Evolutionary conservation across 2,329 filamentous ascomycete genomes (phyloP).

Genomic region (Nectriaceae sp.): DNA sequence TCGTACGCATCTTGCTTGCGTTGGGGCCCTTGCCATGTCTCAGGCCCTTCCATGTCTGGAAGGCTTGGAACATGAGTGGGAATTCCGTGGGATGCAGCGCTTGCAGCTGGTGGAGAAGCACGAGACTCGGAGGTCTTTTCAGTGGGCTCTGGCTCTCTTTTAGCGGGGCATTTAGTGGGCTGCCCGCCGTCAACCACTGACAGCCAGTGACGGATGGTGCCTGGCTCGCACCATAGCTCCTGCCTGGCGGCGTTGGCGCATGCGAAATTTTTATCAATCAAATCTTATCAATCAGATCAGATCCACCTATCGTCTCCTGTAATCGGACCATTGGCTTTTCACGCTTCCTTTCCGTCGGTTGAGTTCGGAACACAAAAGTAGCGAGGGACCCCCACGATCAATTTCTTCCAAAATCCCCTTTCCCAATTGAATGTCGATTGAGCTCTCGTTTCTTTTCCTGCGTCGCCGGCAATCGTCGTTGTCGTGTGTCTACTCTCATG

Average conservation of each 20-base stretch:
- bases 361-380: constrained; percentile 32
- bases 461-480: background rate
- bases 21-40: too few relatives aligned
- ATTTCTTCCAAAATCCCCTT: constrained; percentile 19
- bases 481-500: background rate
- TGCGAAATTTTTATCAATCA: constrained; percentile 44
- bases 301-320: constrained; percentile 35
- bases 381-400: constrained; percentile 28
- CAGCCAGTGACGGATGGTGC: background rate
- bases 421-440: constrained; percentile 14
- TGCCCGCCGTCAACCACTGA: background rate
- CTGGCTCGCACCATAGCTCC: background rate
- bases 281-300: constrained; percentile 53
- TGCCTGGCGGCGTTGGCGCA: constrained; percentile 1
- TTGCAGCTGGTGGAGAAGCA: too few relatives aligned
- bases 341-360: constrained; percentile 21
- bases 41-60: too few relatives aligned
- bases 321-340: constrained; percentile 33
- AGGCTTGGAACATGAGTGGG: too few relatives aligned
- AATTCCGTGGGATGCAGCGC: too few relatives aligned
- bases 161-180: background rate
- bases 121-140: too few relatives aligned
- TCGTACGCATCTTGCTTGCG: background rate
- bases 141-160: too few relatives aligned
- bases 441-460: constrained; percentile 1